Conservation (phyloP, 768 basidiomycete genomes). For the Tulasnella sp. region DNA sequence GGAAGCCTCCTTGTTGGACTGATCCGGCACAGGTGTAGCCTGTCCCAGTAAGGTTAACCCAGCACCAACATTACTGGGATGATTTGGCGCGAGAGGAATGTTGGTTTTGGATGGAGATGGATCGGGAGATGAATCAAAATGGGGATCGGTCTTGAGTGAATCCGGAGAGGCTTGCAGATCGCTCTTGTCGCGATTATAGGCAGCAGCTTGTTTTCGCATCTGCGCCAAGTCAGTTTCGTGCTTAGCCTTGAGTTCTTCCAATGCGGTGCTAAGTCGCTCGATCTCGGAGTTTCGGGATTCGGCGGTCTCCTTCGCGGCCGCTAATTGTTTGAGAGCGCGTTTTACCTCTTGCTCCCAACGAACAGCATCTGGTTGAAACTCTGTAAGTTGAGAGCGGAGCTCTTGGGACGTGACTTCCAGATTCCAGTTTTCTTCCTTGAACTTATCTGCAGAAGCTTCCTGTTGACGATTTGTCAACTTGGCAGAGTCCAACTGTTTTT, state of each 20-base stretch:
- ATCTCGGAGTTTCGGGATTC: constrained; percentile 82
- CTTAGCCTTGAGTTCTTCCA: constrained; percentile 70
- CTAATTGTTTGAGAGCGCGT: constrained; percentile 61
- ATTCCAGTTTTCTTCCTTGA: constrained; percentile 99
- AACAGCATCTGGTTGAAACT: constrained; percentile 48
- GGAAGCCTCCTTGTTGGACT: constrained; percentile 62
- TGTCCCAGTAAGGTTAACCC: too few species aligned
- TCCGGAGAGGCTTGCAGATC: constrained; percentile 79
- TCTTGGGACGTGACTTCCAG: constrained; percentile 89
- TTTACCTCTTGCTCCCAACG: constrained; percentile 75
- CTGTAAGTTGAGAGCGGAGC: constrained; percentile 52
- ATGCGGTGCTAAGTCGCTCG: constrained; percentile 48
- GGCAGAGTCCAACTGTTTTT: constrained; percentile 62
- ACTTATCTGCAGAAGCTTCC: constrained; percentile 70
- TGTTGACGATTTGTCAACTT: constrained; percentile 61
- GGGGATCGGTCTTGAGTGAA: constrained; percentile 48
- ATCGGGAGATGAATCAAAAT: constrained; percentile 18
- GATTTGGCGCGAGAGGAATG: constrained; percentile 34
- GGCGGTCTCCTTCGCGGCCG: constrained; percentile 53
- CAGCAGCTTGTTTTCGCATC: constrained; percentile 74
- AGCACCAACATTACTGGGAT: constrained; percentile 70
- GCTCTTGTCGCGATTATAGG: constrained; percentile 80
- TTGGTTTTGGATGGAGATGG: constrained; percentile 14
- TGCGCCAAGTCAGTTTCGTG: constrained; percentile 94
- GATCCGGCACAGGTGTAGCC: too few species aligned